Percentiles rank a stretch among this genome's conserved stretches.
Conservation (phyloP, 371 early-diverging fungal species). For the Homolaphlyctis polyrhiza region DNA sequence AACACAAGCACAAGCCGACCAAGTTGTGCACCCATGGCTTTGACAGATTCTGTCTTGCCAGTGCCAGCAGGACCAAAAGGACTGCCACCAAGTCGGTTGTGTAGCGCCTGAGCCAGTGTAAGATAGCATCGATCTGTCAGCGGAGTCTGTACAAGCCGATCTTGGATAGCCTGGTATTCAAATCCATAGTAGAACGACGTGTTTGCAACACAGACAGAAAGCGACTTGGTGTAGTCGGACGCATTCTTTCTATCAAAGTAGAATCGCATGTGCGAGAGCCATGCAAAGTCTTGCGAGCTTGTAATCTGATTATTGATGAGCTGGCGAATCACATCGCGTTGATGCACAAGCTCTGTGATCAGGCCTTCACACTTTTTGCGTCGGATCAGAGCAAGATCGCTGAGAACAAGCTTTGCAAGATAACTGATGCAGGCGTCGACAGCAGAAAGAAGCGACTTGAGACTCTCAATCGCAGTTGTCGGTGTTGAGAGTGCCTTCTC, state of each 20-base stretch:
- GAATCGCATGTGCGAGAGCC: conserved; percentile 97
- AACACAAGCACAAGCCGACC: conserved; percentile 97
- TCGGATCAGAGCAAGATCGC: conserved; percentile 73
- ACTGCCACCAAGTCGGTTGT: conserved; percentile 88
- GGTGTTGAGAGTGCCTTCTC: conserved; percentile 47
- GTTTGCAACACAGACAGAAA: conserved; percentile 88
- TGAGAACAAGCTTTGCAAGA: conserved; percentile 88
- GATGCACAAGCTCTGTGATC: conserved; percentile 97
- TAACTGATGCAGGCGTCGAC: conserved; percentile 75
- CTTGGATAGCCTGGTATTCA: conserved; percentile 95
- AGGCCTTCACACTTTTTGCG: conserved; percentile 96
- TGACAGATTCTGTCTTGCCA: conserved; percentile 98
- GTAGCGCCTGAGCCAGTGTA: conserved; percentile 94
- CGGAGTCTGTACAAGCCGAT: conserved; percentile 96
- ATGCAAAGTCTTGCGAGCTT: conserved; percentile 76
- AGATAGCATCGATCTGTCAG: conserved; percentile 96
- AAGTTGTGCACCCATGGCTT: conserved; percentile 92
- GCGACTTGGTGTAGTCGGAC: conserved; percentile 61
- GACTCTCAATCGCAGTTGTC: conserved; percentile 20
- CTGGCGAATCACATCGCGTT: conserved; percentile 86
- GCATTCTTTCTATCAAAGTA: conserved; percentile 66
- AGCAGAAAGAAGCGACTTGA: conserved; percentile 53
- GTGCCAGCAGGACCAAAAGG: conserved; percentile 97
- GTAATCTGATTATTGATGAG: conserved; percentile 55
- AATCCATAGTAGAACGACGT: conserved; percentile 92